phyloP scores from a whole-genome alignment of 768 basidiomycete genomes.

The Leccinum olivaceopallidum region DNA sequence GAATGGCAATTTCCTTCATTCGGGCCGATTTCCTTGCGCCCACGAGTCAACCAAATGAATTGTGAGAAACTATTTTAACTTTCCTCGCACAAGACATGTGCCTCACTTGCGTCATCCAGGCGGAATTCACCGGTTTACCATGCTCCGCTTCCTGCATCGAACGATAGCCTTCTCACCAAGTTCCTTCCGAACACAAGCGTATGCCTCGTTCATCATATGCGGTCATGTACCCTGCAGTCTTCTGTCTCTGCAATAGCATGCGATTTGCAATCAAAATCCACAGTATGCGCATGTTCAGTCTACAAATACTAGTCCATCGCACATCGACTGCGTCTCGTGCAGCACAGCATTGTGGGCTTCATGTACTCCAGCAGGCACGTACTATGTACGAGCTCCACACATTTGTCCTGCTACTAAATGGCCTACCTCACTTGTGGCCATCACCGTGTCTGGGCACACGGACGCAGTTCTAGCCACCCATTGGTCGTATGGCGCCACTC shows the following conservation, averaged over 20 bases:
- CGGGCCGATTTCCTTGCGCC: slow-evolving; percentile 1
- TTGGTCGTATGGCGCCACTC: slow-evolving; percentile 15
- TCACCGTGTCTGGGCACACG: slow-evolving; percentile 1
- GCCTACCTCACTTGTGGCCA: not conserved
- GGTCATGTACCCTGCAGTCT: slow-evolving; percentile 4
- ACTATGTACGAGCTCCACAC: slow-evolving; percentile 4
- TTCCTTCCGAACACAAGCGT: slow-evolving; percentile 26
- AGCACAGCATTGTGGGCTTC: not conserved
- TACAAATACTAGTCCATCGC: slow-evolving; percentile 4
- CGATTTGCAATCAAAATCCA: slow-evolving; percentile 19
- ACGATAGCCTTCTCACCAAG: slow-evolving; percentile 17
- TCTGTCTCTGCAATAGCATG: slow-evolving; percentile 10
- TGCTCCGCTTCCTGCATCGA: slow-evolving; percentile 14
- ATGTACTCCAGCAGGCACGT: not conserved
- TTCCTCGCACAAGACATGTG: slow-evolving; percentile 6
- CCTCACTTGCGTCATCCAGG: slow-evolving; percentile 7
- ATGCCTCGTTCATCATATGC: slow-evolving; percentile 17
- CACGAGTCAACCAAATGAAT: slow-evolving; percentile 1
- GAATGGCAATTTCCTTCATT: not conserved
- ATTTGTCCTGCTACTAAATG: slow-evolving; percentile 22
- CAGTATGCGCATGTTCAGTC: slow-evolving; percentile 8
- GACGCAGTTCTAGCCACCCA: slow-evolving; percentile 4
- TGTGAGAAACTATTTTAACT: not conserved
- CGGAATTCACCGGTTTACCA: slow-evolving; percentile 9
- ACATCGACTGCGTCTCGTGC: slow-evolving; percentile 6